phyloP scores from a whole-genome alignment of 768 basidiomycete species.

The Tulasnella sp. region DNA sequence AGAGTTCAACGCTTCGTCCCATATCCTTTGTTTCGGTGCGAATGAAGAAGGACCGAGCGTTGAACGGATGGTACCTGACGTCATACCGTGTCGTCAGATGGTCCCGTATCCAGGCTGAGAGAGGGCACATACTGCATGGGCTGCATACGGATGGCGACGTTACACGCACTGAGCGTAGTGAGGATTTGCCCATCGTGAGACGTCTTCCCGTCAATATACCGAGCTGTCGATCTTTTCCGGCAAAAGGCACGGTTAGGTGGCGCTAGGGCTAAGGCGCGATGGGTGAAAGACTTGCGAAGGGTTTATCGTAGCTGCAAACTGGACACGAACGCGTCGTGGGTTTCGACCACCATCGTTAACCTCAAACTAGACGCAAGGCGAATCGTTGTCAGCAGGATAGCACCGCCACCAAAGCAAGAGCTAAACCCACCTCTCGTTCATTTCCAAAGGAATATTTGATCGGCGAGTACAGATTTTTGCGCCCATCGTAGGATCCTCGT shows the following conservation, averaged over 20 bases:
- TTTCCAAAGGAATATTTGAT: constrained; percentile 56
- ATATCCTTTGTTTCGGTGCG: constrained; percentile 48
- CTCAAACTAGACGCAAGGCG: constrained; percentile 50
- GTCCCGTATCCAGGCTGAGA: not conserved
- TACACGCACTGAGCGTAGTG: constrained; percentile 60
- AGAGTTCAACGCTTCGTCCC: constrained; percentile 59
- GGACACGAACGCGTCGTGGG: constrained; percentile 50
- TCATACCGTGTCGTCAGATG: not conserved
- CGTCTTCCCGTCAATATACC: constrained; percentile 62
- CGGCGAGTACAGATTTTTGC: constrained; percentile 70
- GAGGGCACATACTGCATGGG: constrained; percentile 47
- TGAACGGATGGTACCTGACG: constrained; percentile 56
- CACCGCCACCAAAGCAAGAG: no score
- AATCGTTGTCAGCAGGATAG: constrained; percentile 2
- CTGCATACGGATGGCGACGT: constrained; percentile 72
- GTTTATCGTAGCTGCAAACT: constrained; percentile 57
- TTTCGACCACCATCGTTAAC: constrained; percentile 47
- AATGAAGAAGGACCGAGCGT: constrained; percentile 72
- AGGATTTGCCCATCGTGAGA: constrained; percentile 64
- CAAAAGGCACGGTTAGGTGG: not conserved
- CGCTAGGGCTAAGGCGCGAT: not conserved
- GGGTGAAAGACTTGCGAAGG: constrained; percentile 44
- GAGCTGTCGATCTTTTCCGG: constrained; percentile 52
- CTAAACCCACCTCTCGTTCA: constrained; percentile 43
- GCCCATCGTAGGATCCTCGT: constrained; percentile 72